Conservation (phyloP, 2,329 filamentous ascomycete species). For the Venturiaceae sp. region DNA sequence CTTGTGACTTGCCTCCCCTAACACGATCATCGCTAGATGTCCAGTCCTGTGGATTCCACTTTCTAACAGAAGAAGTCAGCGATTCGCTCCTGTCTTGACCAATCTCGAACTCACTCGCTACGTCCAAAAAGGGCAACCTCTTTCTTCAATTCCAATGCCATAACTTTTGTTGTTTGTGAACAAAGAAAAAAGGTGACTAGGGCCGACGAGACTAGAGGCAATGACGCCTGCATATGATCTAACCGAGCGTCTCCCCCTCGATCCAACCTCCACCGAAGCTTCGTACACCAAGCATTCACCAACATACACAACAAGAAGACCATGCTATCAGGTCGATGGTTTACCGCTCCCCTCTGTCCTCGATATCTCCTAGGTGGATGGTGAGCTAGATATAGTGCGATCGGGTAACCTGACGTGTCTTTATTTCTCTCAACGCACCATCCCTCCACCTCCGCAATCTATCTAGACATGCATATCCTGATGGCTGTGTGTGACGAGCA, state of each 20-base stretch:
- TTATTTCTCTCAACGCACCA: neutral
- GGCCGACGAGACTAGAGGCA: neutral
- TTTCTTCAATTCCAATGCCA: neutral
- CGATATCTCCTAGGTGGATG: neutral
- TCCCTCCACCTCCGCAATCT: neutral
- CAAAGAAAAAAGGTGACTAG: neutral
- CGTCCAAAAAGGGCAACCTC: neutral
- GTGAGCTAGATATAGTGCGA: neutral
- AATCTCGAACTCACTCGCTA: neutral
- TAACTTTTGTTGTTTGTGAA: neutral
- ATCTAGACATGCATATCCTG: neutral
- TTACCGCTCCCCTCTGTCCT: neutral
- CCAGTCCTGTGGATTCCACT: conserved; percentile 53
- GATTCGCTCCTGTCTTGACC: neutral
- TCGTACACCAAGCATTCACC: neutral
- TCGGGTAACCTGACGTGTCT: neutral
- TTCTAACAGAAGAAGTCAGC: neutral
- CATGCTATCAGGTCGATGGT: neutral
- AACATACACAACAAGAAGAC: neutral
- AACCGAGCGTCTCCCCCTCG: neutral
- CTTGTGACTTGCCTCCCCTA: conserved; percentile 59
- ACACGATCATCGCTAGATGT: conserved; percentile 65
- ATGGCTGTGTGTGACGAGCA: neutral
- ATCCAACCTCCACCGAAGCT: neutral
- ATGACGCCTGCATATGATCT: neutral